phyloP scores from a whole-genome alignment of 768 basidiomycete species.

The Mycena amicta region DNA sequence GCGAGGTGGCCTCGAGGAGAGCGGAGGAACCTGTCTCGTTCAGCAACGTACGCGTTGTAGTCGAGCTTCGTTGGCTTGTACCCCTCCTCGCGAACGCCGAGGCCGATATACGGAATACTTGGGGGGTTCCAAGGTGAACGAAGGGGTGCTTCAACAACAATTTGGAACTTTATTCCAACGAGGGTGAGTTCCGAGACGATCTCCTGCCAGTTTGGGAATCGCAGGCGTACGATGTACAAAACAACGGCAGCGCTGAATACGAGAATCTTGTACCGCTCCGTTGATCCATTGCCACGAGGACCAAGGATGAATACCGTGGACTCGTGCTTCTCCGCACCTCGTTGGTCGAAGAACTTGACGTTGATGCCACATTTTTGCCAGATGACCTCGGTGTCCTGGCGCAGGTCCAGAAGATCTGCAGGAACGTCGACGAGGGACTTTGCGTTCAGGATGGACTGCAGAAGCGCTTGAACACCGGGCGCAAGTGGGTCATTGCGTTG shows the following conservation, averaged over 20 bases:
- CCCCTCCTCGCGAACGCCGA: neutral
- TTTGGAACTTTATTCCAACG: neutral
- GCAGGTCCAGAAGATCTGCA: neutral
- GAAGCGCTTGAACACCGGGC: neutral
- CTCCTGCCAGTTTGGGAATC: neutral
- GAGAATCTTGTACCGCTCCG: neutral
- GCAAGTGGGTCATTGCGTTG: neutral
- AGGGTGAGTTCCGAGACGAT: neutral
- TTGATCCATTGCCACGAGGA: neutral
- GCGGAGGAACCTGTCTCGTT: neutral
- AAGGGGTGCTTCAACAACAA: neutral
- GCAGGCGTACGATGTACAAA: neutral
- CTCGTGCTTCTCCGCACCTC: neutral
- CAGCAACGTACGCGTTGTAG: neutral
- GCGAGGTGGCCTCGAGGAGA: neutral
- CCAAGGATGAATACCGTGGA: neutral
- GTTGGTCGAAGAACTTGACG: neutral
- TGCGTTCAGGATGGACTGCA: neutral
- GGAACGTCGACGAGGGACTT: neutral
- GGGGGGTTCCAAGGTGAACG: neutral
- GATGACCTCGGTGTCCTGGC: neutral
- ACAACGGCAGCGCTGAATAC: neutral
- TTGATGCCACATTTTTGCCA: neutral
- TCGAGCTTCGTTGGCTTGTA: neutral
- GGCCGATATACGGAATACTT: neutral